These are phyloP conservation scores for Camellia granthamiana DNA, from an alignment of 148 eudicot genomes.

Conservation along the genomic window DNA sequence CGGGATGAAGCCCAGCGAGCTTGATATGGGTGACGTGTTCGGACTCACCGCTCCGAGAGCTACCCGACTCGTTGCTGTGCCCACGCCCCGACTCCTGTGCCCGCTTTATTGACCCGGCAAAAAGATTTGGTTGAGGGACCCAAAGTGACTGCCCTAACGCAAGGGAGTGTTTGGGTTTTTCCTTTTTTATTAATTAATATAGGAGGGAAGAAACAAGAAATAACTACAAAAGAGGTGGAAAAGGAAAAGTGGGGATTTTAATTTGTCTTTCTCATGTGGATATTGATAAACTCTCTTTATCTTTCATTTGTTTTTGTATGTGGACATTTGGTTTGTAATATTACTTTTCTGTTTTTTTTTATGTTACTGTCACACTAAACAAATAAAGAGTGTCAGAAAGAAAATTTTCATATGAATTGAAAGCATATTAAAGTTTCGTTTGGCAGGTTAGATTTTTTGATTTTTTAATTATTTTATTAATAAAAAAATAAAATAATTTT, in stretches of 20 bases:
- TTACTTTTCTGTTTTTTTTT: background rate
- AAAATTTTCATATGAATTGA: background rate
- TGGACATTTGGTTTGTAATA: background rate
- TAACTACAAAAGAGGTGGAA: background rate
- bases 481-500: no score
- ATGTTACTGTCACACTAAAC: background rate
- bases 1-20: conserved; percentile 66
- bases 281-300: background rate
- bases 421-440: background rate
- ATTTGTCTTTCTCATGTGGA: background rate
- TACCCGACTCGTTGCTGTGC: conserved; percentile 57
- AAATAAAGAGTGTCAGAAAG: background rate
- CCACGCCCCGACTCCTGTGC: conserved; percentile 48
- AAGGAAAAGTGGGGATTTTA: background rate
- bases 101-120: conserved; percentile 25
- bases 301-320: background rate
- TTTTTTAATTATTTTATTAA: no score
- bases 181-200: no score
- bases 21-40: conserved; percentile 53
- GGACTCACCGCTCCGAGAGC: conserved; percentile 74
- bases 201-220: background rate
- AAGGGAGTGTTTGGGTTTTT: background rate
- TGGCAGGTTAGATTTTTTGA: no score
- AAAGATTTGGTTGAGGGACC: background rate
- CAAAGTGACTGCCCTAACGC: background rate